These are phyloP conservation scores for Rhizopogon roseolus DNA, from an alignment of 768 basidiomycete genomes.

Conservation along the genomic window DNA sequence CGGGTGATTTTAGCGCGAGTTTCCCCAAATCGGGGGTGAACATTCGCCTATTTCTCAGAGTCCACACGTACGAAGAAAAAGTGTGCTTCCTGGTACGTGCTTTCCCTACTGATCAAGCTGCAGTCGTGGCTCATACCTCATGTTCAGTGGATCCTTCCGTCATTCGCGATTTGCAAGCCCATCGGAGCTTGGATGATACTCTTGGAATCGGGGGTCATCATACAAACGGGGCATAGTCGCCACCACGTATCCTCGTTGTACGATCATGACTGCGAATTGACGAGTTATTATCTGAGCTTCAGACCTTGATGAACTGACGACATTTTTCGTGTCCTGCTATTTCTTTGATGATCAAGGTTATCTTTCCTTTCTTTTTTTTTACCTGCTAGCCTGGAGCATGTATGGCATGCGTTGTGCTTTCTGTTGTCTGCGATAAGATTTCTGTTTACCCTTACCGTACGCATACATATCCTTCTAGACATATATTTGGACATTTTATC, in stretches of 20 bases:
- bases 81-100: constrained; percentile 77
- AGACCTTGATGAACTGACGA: constrained; percentile 27
- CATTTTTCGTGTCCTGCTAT: constrained; percentile 11
- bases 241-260: constrained; percentile 10
- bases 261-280: constrained; percentile 21
- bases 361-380: constrained; percentile 1
- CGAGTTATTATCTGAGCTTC: constrained; percentile 4
- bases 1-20: constrained; percentile 44
- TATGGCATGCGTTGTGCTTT: constrained; percentile 20
- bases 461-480: constrained; percentile 21
- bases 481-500: constrained; percentile 9
- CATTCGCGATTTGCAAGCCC: constrained; percentile 81
- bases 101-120: constrained; percentile 8
- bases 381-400: constrained; percentile 16
- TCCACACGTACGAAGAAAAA: constrained; percentile 90
- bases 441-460: constrained; percentile 16
- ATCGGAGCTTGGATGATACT: constrained; percentile 72
- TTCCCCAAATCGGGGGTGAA: constrained; percentile 62
- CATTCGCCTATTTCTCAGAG: constrained; percentile 54
- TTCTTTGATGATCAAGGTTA: constrained; percentile 9
- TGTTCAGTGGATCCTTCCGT: constrained; percentile 80
- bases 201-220: constrained; percentile 23
- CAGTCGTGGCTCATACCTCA: constrained; percentile 12
- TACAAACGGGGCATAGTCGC: constrained; percentile 22
- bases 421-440: constrained; percentile 10